phyloP scores from a whole-genome alignment of 495 filamentous ascomycete species.

The Hypoxylon lenormandii region DNA sequence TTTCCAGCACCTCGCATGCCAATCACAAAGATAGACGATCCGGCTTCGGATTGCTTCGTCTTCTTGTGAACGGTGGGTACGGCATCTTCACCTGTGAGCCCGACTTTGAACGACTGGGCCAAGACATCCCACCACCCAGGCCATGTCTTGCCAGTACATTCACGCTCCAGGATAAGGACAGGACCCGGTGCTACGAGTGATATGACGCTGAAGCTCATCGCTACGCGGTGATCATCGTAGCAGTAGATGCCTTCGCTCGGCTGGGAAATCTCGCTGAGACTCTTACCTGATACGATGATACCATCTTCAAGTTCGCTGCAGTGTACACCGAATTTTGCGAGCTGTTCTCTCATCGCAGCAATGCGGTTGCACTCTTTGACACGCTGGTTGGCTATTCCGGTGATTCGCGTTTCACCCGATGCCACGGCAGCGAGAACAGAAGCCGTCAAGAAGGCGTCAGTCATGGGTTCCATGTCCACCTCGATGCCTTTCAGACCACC shows the following conservation, averaged over 20 bases:
- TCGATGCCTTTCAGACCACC: conserved; percentile 76
- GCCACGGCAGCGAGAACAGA: conserved; percentile 93
- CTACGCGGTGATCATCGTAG: conserved; percentile 97
- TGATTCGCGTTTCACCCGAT: conserved; percentile 84
- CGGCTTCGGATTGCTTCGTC: conserved; percentile 55
- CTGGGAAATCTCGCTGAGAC: conserved; percentile 68
- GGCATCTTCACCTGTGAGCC: conserved; percentile 77
- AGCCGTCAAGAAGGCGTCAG: conserved; percentile 95
- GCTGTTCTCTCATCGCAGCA: conserved; percentile 91
- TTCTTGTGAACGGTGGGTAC: conserved; percentile 50
- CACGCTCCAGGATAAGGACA: conserved; percentile 84
- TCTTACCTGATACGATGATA: conserved; percentile 81
- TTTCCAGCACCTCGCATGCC: conserved; percentile 99
- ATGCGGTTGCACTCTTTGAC: conserved; percentile 99
- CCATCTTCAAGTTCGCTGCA: conserved; percentile 92
- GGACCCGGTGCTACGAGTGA: conserved; percentile 78
- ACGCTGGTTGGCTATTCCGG: conserved; percentile 97
- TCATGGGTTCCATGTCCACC: conserved; percentile 99
- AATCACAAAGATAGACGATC: conserved; percentile 86
- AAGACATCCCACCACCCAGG: conserved; percentile 97
- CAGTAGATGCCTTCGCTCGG: conserved; percentile 81
- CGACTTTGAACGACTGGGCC: conserved; percentile 77
- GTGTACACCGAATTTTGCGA: conserved; percentile 92
- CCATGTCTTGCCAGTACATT: conserved; percentile 99
- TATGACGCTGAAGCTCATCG: conserved; percentile 97